These are phyloP conservation scores for Parafenestella ontariensis DNA, from an alignment of 2,329 filamentous ascomycete genomes.

Conservation along the genomic window DNA sequence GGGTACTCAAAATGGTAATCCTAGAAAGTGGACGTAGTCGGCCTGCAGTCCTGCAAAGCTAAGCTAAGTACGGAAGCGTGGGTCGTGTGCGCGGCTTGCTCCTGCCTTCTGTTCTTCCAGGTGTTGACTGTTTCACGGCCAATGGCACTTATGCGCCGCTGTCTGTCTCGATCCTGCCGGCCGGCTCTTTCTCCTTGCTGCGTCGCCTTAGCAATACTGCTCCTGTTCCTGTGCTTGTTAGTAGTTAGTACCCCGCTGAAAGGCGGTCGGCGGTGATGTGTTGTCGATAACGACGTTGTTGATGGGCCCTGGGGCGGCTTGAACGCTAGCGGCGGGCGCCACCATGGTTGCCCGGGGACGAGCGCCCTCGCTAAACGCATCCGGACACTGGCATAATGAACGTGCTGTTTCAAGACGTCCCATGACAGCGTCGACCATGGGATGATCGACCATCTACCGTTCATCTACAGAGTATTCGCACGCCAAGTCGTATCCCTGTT, in stretches of 20 bases:
- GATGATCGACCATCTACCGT: no score
- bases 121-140: conserved; percentile 37
- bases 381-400: not conserved
- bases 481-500: no score
- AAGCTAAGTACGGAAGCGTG: conserved; percentile 8
- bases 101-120: conserved; percentile 21
- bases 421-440: not conserved
- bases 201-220: conserved; percentile 12
- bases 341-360: not conserved
- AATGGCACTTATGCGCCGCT: conserved; percentile 35
- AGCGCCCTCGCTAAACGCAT: not conserved
- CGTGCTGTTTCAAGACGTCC: not conserved
- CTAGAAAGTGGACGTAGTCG: not conserved
- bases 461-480: no score
- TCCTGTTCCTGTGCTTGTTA: conserved; percentile 43
- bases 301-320: conserved; percentile 13
- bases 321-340: conserved; percentile 11
- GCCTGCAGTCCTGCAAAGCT: conserved; percentile 8
- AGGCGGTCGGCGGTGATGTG: conserved; percentile 32
- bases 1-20: conserved; percentile 12
- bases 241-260: conserved; percentile 38
- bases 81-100: conserved; percentile 22
- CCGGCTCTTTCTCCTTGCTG: conserved; percentile 10
- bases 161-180: conserved; percentile 25
- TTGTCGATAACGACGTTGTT: conserved; percentile 33